A percentile compares a stretch with the other conserved stretches of the same genome.
phyloP scores from a whole-genome alignment of 73 alveolate genomes.

The Durusdinium trenchii region DNA sequence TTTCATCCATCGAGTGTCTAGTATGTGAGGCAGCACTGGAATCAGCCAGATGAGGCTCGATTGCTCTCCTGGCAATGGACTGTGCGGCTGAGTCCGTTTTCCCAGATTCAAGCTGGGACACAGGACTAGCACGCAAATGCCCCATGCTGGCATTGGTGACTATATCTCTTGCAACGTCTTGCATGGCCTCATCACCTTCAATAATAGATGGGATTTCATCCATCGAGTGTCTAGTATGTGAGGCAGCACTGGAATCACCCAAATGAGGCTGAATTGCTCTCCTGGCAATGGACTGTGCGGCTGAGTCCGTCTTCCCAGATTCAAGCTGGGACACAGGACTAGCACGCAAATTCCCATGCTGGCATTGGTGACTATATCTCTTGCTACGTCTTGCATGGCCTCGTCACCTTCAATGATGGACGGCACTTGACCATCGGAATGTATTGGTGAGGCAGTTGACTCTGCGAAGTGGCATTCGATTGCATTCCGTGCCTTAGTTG shows the following conservation, averaged over 20 bases:
- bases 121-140: background rate
- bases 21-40: background rate
- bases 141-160: background rate
- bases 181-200: background rate
- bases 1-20: background rate
- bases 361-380: background rate
- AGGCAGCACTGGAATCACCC: background rate
- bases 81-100: background rate
- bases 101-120: background rate
- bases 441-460: background rate
- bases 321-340: background rate
- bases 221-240: background rate
- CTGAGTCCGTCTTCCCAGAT: background rate
- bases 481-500: background rate
- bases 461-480: background rate
- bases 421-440: no score
- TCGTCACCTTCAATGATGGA: background rate
- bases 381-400: background rate
- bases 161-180: background rate
- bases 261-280: background rate
- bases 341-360: no score
- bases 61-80: background rate
- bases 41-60: background rate
- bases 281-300: background rate
- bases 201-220: background rate